Base-by-base conservation (phyloP, 2,329 filamentous ascomycete species). In the Microcera coccophila region DNA sequence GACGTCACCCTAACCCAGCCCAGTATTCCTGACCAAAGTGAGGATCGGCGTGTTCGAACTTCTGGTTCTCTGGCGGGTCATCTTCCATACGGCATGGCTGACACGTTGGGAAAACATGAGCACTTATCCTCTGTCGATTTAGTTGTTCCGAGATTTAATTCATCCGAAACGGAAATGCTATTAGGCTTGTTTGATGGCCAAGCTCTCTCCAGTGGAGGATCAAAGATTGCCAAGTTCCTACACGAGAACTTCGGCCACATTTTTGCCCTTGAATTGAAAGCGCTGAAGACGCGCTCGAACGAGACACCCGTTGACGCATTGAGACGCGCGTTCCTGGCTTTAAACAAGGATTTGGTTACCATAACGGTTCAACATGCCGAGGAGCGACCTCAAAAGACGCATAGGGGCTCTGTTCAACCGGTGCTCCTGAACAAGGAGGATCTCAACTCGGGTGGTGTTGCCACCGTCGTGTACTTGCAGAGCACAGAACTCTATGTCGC, bases 151-250 rank as follows among this genome's bases (percentile, higher is more conserved):
- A 82, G 88, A 35, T 93, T 96, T 69, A 86, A 90, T 59, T 87
- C 90, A 14, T 87, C 86, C 39, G 90, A 97, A 54, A 85, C 88
- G 33, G 90, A 97, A 64, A 90, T 88, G 34, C 75, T 98, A 2
- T 71, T 98, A 35, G 93, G 91, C n/a, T 77, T 98, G 65, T 98
- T 98, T 60, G 94, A 98, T 62, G 93, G 93, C 3, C 88, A 96
- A 62, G 80, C 84, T n/a, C 75, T 94, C 44, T 87, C 88, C 3
- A 90, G 81, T 48, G 87, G 90, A 47, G 94, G 93, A 33, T 96
- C 90, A 49, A 94, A 94, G 70, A 88, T 98, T 55, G 90, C 93
- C 52, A 97, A 96, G 63, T 98, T 88, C 59, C 72, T 98, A 21
- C 91, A 98, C 61, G 93, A 98, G 68, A 91, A 96, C 60, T 96